Conservation (phyloP, 192 early-diverging fungal genomes). For the Phycomyces nitens region DNA sequence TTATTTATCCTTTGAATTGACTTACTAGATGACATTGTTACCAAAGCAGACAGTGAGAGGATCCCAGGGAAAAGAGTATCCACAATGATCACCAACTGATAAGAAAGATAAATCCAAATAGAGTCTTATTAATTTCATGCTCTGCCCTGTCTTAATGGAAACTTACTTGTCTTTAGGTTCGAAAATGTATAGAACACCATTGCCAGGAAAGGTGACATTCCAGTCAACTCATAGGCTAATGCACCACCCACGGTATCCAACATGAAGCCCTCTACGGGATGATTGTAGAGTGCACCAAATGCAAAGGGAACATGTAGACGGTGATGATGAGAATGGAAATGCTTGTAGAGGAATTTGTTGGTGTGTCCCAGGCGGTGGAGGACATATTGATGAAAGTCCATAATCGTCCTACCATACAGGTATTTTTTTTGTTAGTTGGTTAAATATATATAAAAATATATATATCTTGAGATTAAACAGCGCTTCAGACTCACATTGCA, state of each 20-base stretch:
- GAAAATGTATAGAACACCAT: conserved; percentile 68
- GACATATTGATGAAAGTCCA: conserved; percentile 65
- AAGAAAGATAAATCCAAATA: background rate
- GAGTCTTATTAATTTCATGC: no score
- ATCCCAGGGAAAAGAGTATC: conserved; percentile 73
- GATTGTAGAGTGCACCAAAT: conserved; percentile 84
- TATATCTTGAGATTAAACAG: background rate
- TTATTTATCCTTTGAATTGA: conserved; percentile 1
- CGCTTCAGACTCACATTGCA: conserved; percentile 10
- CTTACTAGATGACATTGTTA: conserved; percentile 75
- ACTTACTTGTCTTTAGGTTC: conserved; percentile 63
- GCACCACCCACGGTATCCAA: conserved; percentile 70
- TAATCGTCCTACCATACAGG: conserved; percentile 31
- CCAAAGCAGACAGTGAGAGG: conserved; percentile 61
- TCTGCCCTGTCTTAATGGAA: no score
- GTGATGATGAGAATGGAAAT: conserved; percentile 75
- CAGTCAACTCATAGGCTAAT: conserved; percentile 60
- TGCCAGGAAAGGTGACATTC: conserved; percentile 66
- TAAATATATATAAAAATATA: background rate
- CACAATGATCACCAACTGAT: conserved; percentile 77
- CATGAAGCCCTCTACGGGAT: conserved; percentile 73
- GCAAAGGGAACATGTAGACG: conserved; percentile 74
- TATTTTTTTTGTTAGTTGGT: background rate
- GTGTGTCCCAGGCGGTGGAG: conserved; percentile 69
- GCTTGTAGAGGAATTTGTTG: conserved; percentile 64